These are phyloP conservation scores for Rostrohypoxylon terebratum DNA, from an alignment of 495 filamentous ascomycete genomes.

Conservation along the genomic window DNA sequence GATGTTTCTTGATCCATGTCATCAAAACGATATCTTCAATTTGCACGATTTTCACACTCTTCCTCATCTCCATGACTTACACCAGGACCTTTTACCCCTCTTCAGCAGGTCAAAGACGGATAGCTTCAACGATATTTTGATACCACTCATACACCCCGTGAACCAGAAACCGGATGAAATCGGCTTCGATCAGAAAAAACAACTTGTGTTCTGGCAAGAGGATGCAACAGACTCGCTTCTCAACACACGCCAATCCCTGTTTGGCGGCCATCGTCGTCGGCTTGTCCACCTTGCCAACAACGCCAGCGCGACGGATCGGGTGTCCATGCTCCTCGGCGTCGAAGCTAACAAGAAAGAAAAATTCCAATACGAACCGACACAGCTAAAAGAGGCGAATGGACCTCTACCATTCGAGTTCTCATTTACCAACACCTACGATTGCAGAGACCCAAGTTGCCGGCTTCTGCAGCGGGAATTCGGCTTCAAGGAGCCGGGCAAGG, in stretches of 20 bases:
- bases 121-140: conserved; percentile 77
- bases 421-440: conserved; percentile 62
- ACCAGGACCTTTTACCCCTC: conserved; percentile 73
- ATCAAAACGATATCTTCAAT: conserved; percentile 80
- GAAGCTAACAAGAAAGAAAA: conserved; percentile 37
- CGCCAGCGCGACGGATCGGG: conserved; percentile 51
- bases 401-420: conserved; percentile 56
- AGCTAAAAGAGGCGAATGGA: conserved; percentile 50
- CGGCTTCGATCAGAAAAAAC: conserved; percentile 64
- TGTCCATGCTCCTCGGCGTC: conserved; percentile 56
- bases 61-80: conserved; percentile 69
- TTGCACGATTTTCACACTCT: conserved; percentile 78
- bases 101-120: conserved; percentile 79
- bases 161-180: conserved; percentile 62
- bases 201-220: conserved; percentile 73
- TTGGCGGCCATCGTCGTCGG: conserved; percentile 65
- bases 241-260: conserved; percentile 50
- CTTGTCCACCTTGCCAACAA: conserved; percentile 71
- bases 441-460: conserved; percentile 64
- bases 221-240: conserved; percentile 50
- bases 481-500: conserved; percentile 55
- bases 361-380: conserved; percentile 52
- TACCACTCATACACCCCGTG: conserved; percentile 79
- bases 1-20: conserved; percentile 74
- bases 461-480: conserved; percentile 65